Conservation (phyloP, 208 protist genomes). For the Acanthamoeba healyi region DNA sequence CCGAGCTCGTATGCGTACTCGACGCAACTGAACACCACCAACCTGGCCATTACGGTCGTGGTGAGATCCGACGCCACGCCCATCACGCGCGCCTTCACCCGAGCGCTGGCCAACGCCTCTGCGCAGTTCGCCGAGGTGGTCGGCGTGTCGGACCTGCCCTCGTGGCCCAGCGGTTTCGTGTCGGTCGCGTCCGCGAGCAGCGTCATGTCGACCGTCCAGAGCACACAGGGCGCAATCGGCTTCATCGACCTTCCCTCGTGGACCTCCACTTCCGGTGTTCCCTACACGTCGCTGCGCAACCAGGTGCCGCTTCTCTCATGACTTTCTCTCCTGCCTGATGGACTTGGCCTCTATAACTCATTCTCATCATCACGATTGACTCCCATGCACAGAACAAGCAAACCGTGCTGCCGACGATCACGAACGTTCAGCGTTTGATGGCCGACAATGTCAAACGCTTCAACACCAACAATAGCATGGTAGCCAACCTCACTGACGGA, state of each 20-base stretch:
- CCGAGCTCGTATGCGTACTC: neutral
- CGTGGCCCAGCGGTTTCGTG: neutral
- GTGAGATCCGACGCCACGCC: neutral
- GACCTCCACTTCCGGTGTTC: neutral
- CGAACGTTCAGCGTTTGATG: neutral
- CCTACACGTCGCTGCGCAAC: neutral
- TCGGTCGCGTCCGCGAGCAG: neutral
- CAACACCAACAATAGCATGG: neutral
- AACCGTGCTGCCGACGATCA: neutral
- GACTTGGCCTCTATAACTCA: no score
- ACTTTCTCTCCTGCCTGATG: neutral
- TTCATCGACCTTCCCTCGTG: neutral
- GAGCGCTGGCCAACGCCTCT: neutral
- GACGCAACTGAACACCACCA: neutral
- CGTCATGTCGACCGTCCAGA: neutral
- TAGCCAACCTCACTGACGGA: neutral
- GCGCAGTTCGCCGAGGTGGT: neutral
- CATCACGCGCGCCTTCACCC: neutral
- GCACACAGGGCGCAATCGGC: neutral
- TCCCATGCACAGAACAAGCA: conserved; percentile 20
- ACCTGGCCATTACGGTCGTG: neutral
- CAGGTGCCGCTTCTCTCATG: neutral
- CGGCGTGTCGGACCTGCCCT: neutral
- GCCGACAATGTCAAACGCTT: neutral
- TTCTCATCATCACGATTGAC: no score